phyloP scores from a whole-genome alignment of 129 eudicot genomes.

The Lactuca sativa region DNA sequence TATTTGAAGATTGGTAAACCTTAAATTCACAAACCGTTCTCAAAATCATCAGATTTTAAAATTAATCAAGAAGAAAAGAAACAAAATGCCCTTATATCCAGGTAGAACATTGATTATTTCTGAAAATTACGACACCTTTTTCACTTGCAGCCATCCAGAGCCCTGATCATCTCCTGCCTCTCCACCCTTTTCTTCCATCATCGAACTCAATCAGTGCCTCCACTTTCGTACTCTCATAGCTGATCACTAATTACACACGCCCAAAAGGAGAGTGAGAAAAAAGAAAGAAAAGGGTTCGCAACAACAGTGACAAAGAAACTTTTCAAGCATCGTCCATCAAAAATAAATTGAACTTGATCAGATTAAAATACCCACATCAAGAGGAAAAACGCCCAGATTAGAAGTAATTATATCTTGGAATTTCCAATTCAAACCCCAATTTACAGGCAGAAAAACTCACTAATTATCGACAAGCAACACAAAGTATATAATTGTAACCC shows the following conservation, averaged over 20 bases:
- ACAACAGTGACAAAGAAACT: neutral
- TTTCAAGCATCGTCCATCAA: slow-evolving; percentile 14
- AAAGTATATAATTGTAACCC: neutral
- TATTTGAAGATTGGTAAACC: slow-evolving; percentile 7
- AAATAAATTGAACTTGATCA: slow-evolving; percentile 20
- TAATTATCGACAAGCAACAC: neutral
- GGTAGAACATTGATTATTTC: neutral
- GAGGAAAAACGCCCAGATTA: slow-evolving; percentile 26
- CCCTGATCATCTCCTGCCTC: slow-evolving; percentile 79
- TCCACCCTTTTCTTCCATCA: slow-evolving; percentile 59
- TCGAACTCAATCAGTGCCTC: slow-evolving; percentile 18
- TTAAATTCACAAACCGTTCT: neutral
- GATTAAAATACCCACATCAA: slow-evolving; percentile 15
- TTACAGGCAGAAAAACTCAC: slow-evolving; percentile 13
- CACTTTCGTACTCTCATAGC: slow-evolving; percentile 25
- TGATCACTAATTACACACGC: slow-evolving; percentile 14
- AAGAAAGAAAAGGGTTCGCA: neutral
- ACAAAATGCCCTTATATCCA: slow-evolving; percentile 12
- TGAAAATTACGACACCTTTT: slow-evolving; percentile 56
- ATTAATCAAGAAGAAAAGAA: slow-evolving; percentile 3
- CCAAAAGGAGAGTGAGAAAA: neutral
- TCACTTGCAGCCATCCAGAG: slow-evolving; percentile 96
- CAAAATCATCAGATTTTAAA: neutral
- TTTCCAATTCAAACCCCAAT: slow-evolving; percentile 14
- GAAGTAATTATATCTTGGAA: slow-evolving; percentile 15